phyloP scores from a whole-genome alignment of 306 rosid genomes.

The Lathyrus tuberosus region DNA sequence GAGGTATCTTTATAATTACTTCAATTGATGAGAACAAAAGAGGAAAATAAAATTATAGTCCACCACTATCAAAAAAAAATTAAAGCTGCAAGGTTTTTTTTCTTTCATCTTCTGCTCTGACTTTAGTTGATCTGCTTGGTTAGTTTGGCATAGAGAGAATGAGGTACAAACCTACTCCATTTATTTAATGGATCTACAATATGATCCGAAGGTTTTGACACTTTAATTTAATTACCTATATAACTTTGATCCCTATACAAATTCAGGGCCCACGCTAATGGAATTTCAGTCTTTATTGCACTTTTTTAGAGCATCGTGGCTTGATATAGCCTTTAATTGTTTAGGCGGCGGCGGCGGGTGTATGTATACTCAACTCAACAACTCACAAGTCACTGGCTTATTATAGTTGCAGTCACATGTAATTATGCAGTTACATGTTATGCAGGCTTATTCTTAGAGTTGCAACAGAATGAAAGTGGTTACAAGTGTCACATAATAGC shows the following conservation, averaged over 20 bases:
- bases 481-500: slow-evolving; percentile 43
- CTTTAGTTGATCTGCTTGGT: slow-evolving; percentile 30
- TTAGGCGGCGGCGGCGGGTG: slow-evolving; percentile 43
- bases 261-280: slow-evolving; percentile 39
- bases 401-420: slow-evolving; percentile 17
- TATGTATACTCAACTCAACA: slow-evolving; percentile 19
- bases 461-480: slow-evolving; percentile 30
- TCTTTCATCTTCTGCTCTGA: slow-evolving; percentile 15
- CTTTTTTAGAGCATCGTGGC: slow-evolving; percentile 27
- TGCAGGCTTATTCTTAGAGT: slow-evolving; percentile 8
- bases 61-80: too few relatives aligned
- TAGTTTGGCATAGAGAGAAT: slow-evolving; percentile 33
- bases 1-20: too few relatives aligned
- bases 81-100: slow-evolving; percentile 17
- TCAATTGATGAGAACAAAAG: too few relatives aligned
- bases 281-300: slow-evolving; percentile 37
- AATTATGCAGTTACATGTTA: slow-evolving; percentile 20
- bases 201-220: slow-evolving; percentile 34
- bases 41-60: too few relatives aligned
- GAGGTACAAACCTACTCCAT: slow-evolving; percentile 20
- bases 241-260: slow-evolving; percentile 27
- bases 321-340: slow-evolving; percentile 37
- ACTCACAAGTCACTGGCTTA: slow-evolving; percentile 30
- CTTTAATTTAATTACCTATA: slow-evolving; percentile 19
- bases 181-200: slow-evolving; percentile 30